Evolutionary conservation across 2,329 filamentous ascomycete species (phyloP).

Genomic region (Aspergillus texensis): DNA sequence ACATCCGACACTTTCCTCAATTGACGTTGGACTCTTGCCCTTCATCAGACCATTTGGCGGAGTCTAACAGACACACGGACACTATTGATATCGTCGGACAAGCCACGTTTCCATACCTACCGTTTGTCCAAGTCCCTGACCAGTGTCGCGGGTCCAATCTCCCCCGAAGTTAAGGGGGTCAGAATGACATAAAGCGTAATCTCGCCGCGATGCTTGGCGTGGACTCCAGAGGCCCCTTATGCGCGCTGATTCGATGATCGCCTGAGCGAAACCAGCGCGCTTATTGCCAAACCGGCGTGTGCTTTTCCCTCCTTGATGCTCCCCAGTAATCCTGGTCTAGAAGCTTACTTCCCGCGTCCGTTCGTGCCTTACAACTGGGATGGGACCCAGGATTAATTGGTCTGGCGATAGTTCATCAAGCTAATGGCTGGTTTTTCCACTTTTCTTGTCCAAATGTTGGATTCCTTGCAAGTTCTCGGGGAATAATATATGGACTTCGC

Average conservation of each 20-base stretch:
- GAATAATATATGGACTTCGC: constrained; percentile 5
- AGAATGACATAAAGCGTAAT: constrained; percentile 23
- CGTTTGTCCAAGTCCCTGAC: constrained; percentile 15
- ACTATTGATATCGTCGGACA: constrained; percentile 4
- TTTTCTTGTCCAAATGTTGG: constrained; percentile 7
- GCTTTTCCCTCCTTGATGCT: constrained; percentile 13
- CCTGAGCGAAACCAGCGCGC: constrained; percentile 24
- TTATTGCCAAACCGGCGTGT: constrained; percentile 31
- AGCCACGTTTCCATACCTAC: constrained; percentile 12
- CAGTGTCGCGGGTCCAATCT: constrained; percentile 21
- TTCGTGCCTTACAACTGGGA: constrained; percentile 11
- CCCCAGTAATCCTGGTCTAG: constrained; percentile 20
- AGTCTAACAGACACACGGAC: constrained; percentile 4
- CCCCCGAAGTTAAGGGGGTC: constrained; percentile 10
- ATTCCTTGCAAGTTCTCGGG: constrained; percentile 5
- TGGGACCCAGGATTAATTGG: constrained; percentile 11
- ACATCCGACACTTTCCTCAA: background rate
- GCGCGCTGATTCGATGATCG: constrained; percentile 33
- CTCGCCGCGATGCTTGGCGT: constrained; percentile 27
- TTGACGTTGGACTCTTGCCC: background rate
- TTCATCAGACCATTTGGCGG: background rate
- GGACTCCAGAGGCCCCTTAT: constrained; percentile 25
- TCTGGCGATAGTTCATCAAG: constrained; percentile 12
- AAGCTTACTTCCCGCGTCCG: constrained; percentile 2
- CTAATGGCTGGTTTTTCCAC: constrained; percentile 10